Percentiles rank a stretch among this genome's conserved stretches.
These are phyloP conservation scores for Penicillium concentricum DNA, from an alignment of 2,329 filamentous ascomycete genomes.

Conservation along the genomic window DNA sequence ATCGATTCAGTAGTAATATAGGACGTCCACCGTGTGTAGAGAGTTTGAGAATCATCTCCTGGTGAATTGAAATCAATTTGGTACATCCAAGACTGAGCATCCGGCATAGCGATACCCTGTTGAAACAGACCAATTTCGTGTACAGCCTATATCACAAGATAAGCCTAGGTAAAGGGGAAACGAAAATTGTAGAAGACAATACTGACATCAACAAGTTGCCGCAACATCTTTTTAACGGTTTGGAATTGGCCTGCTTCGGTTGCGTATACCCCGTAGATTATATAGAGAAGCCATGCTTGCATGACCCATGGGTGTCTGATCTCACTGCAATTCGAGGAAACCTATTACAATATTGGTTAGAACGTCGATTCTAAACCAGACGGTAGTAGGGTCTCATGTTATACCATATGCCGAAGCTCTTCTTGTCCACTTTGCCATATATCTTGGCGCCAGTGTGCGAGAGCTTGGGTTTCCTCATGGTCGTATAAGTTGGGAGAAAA, in stretches of 20 bases:
- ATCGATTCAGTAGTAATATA: slow-evolving; percentile 33
- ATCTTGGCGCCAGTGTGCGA: slow-evolving; percentile 5
- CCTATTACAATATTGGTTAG: slow-evolving; percentile 14
- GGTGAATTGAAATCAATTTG: background rate
- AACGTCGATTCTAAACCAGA: background rate
- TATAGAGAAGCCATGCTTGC: slow-evolving; percentile 32
- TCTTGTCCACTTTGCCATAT: slow-evolving; percentile 10
- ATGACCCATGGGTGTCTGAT: slow-evolving; percentile 28
- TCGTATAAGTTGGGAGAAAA: slow-evolving; percentile 1
- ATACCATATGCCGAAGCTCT: slow-evolving; percentile 7
- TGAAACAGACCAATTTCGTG: slow-evolving; percentile 28
- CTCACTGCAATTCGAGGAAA: slow-evolving; percentile 21
- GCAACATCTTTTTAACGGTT: slow-evolving; percentile 29
- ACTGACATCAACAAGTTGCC: slow-evolving; percentile 29
- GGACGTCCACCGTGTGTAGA: slow-evolving; percentile 24
- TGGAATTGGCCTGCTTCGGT: slow-evolving; percentile 24
- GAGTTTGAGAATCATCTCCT: slow-evolving; percentile 15
- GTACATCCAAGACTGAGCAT: slow-evolving; percentile 12
- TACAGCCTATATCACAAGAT: slow-evolving; percentile 15
- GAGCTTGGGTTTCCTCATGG: background rate
- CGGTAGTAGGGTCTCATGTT: background rate
- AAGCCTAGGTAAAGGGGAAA: background rate
- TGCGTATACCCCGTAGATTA: slow-evolving; percentile 32
- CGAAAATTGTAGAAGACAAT: background rate
- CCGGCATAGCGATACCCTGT: slow-evolving; percentile 25